Evolutionary conservation across 352 stramenopile genomes (phyloP).

Genomic region (Phytophthora macrochlamydospora): DNA sequence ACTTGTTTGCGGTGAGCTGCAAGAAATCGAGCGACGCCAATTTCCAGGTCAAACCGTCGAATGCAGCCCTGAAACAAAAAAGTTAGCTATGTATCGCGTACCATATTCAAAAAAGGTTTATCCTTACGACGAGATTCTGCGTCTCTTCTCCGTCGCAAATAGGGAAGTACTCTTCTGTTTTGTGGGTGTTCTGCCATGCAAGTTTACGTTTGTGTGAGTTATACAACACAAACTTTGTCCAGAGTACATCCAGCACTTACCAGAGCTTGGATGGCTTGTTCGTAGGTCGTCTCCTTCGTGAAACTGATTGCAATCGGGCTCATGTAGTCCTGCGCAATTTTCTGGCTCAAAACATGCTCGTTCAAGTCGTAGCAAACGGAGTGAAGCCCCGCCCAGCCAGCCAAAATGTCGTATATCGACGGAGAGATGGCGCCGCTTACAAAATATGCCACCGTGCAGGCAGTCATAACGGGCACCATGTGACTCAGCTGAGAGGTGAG

Average conservation of each 20-base stretch:
- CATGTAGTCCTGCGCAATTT: slow-evolving; percentile 76
- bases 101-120: neutral
- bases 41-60: slow-evolving; percentile 77
- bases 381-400: slow-evolving; percentile 77
- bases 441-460: slow-evolving; percentile 85
- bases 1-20: slow-evolving; percentile 68
- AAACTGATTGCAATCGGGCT: slow-evolving; percentile 59
- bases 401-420: slow-evolving; percentile 88
- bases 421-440: slow-evolving; percentile 76
- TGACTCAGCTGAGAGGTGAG: slow-evolving; percentile 85
- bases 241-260: slow-evolving; percentile 28
- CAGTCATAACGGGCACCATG: slow-evolving; percentile 87
- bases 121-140: slow-evolving; percentile 52
- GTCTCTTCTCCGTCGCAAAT: slow-evolving; percentile 69
- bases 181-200: slow-evolving; percentile 58
- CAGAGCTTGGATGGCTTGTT: slow-evolving; percentile 68
- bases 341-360: slow-evolving; percentile 78
- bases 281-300: slow-evolving; percentile 78
- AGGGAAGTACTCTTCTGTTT: slow-evolving; percentile 83
- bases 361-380: slow-evolving; percentile 87
- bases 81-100: slow-evolving; percentile 23
- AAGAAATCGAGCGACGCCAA: slow-evolving; percentile 78
- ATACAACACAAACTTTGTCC: neutral
- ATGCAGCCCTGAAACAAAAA: slow-evolving; percentile 51
- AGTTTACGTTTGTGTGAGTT: neutral